Conservation (phyloP, 2,329 filamentous ascomycete species). For the Exophiala xenobiotica region DNA sequence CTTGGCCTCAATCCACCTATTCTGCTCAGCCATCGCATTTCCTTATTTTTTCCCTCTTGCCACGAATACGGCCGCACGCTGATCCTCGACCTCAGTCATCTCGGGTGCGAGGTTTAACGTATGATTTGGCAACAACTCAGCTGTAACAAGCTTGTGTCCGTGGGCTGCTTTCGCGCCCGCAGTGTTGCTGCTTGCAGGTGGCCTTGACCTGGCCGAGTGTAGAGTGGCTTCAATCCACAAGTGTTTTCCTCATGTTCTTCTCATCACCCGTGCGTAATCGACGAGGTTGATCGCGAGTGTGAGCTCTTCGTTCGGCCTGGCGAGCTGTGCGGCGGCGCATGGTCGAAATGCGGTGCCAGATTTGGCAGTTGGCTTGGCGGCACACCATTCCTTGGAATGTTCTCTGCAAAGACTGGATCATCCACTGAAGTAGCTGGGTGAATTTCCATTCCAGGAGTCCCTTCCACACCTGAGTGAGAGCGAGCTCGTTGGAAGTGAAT, state of each 20-base stretch:
- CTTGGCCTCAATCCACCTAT: not conserved
- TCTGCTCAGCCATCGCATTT: not conserved
- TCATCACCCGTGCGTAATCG: not conserved
- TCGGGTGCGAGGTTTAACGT: no score
- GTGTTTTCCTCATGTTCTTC: not conserved
- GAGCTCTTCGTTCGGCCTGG: conserved; percentile 18
- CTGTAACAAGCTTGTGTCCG: no score
- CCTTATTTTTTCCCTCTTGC: not conserved
- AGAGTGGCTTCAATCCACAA: not conserved
- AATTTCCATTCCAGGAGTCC: conserved; percentile 47
- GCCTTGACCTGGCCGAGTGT: no score
- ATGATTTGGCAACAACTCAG: no score
- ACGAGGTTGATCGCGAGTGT: conserved; percentile 23
- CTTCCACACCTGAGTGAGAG: conserved; percentile 40
- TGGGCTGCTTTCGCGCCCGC: no score
- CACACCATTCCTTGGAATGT: conserved; percentile 36
- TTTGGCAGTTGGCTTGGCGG: conserved; percentile 50
- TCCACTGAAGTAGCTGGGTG: conserved; percentile 48
- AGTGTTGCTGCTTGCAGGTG: no score
- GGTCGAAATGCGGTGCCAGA: conserved; percentile 45
- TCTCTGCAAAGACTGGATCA: conserved; percentile 45
- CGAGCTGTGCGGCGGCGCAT: conserved; percentile 36
- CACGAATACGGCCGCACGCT: no score
- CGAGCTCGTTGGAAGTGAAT: conserved; percentile 40
- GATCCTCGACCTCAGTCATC: no score